Conservation (phyloP, 306 rosid species). For the Prunus campanulata region DNA sequence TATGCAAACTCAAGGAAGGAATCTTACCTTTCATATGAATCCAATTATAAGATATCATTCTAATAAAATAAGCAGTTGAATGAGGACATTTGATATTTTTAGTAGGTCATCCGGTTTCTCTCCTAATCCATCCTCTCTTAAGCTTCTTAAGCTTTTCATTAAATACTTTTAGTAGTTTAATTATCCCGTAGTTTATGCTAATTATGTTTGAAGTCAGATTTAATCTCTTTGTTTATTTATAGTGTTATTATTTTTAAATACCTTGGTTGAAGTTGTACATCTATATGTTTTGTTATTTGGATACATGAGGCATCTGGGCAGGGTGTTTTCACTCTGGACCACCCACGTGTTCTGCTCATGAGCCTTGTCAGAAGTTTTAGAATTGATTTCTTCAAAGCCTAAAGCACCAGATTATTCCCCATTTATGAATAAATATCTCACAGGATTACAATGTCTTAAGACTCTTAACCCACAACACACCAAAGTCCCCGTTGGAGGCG, state of each 20-base stretch:
- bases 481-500: not conserved
- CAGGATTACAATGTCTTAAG: not conserved
- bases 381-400: not conserved
- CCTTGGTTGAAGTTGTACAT: not conserved
- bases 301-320: no score
- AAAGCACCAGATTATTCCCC: not conserved
- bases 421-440: not conserved
- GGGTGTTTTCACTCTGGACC: not conserved
- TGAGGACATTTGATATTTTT: not conserved
- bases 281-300: not conserved
- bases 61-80: conserved; percentile 23
- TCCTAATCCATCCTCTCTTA: no score
- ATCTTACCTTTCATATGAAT: conserved; percentile 15
- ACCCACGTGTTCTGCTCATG: not conserved
- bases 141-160: no score
- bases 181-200: not conserved
- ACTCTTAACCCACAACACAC: no score
- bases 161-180: not conserved
- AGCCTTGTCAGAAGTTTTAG: not conserved
- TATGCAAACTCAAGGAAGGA: not conserved
- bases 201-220: not conserved
- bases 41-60: conserved; percentile 19
- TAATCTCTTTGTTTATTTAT: not conserved
- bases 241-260: not conserved
- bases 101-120: no score